Conservation (phyloP, 345 rosid genomes). For the Jatropha curcas region DNA sequence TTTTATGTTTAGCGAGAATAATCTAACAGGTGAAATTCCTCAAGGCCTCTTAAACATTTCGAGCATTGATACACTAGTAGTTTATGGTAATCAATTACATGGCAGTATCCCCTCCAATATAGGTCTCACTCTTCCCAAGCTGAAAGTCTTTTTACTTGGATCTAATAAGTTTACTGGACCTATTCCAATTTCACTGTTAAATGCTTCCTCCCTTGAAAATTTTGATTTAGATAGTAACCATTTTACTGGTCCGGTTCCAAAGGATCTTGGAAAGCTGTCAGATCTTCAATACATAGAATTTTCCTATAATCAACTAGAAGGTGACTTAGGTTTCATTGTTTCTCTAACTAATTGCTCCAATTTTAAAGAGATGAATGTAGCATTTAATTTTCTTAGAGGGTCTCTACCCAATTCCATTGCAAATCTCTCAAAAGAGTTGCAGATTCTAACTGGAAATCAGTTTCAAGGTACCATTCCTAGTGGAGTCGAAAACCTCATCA, state of each 20-base stretch:
- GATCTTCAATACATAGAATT: background rate
- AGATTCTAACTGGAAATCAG: background rate
- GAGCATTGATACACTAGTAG: background rate
- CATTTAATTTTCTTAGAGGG: conserved; percentile 1
- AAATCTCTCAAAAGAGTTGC: conserved; percentile 17
- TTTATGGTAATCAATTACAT: conserved; percentile 17
- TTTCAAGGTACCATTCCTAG: conserved; percentile 21
- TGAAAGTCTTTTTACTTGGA: background rate
- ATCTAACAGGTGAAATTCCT: background rate
- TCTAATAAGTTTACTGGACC: conserved; percentile 2
- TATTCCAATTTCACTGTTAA: too few relatives aligned
- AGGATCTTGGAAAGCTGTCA: background rate
- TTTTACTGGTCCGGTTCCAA: background rate
- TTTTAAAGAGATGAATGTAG: background rate
- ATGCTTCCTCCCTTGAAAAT: conserved; percentile 3
- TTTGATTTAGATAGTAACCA: background rate
- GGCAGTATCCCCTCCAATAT: conserved; percentile 21
- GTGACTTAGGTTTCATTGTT: conserved; percentile 10
- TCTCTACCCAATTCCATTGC: conserved; percentile 1
- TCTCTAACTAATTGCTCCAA: conserved; percentile 10
- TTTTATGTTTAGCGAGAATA: too few relatives aligned
- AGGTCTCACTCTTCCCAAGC: conserved; percentile 13
- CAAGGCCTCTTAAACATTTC: background rate
- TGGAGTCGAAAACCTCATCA: conserved; percentile 18
- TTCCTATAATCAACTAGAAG: background rate